phyloP scores from a whole-genome alignment of 352 stramenopile genomes.

The Phytophthora megakarya region DNA sequence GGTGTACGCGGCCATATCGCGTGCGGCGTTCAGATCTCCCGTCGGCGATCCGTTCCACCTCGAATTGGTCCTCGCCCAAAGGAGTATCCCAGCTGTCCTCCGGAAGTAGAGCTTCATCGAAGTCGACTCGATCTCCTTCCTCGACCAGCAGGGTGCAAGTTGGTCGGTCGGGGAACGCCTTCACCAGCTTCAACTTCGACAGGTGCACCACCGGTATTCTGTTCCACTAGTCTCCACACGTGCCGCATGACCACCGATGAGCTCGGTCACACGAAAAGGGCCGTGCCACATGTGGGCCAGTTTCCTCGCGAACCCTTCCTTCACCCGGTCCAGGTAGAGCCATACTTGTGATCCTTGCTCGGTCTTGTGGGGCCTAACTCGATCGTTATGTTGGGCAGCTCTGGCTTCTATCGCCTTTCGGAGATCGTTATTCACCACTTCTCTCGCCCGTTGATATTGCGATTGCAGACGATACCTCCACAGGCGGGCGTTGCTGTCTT shows the following conservation, averaged over 20 bases:
- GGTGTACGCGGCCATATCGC: neutral
- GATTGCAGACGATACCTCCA: constrained; percentile 14
- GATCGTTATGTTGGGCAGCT: neutral
- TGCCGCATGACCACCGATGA: constrained; percentile 7
- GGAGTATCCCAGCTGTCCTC: constrained; percentile 24
- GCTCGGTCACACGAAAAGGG: too few relatives aligned
- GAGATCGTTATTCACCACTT: neutral
- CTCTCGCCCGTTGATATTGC: constrained; percentile 1
- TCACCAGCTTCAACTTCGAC: too few relatives aligned
- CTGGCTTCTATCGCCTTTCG: neutral
- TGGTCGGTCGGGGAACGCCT: neutral
- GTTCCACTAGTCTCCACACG: constrained; percentile 4
- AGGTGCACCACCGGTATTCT: constrained; percentile 26
- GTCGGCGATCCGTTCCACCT: constrained; percentile 13
- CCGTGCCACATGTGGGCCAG: too few relatives aligned
- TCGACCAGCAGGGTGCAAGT: neutral
- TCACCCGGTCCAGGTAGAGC: constrained; percentile 10
- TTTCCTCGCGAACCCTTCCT: constrained; percentile 26
- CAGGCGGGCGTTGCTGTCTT: neutral
- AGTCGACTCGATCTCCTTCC: constrained; percentile 18
- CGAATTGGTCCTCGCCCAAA: neutral
- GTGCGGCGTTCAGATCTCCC: constrained; percentile 2
- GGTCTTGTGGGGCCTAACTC: neutral
- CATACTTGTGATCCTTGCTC: neutral
- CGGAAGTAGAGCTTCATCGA: constrained; percentile 23